Conservation (phyloP, 2,329 filamentous ascomycete genomes). For the Lecanicillium sp. region DNA sequence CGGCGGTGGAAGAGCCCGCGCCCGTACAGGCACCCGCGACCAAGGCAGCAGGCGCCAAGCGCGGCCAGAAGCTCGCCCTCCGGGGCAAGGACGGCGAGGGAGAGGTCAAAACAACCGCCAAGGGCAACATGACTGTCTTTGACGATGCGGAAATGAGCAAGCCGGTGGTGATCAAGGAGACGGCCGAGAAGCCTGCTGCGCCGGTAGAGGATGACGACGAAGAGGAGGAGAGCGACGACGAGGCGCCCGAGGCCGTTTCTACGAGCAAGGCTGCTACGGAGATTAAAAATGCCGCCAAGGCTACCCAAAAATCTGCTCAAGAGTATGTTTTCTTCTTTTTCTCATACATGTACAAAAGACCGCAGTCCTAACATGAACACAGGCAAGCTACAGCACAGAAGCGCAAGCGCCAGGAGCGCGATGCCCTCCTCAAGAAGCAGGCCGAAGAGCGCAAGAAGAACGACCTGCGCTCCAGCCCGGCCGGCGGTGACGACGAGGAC, state of each 20-base stretch:
- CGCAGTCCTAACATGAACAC: constrained; percentile 4
- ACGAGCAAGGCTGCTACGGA: constrained; percentile 42
- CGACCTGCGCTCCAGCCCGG: constrained; percentile 19
- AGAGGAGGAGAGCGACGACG: constrained; percentile 44
- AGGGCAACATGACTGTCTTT: constrained; percentile 28
- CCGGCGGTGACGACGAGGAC: constrained; percentile 17
- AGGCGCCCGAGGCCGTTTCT: constrained; percentile 54
- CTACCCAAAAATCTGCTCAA: constrained; percentile 43
- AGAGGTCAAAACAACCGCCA: background rate
- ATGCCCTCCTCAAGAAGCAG: constrained; percentile 49
- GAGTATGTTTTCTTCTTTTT: constrained; percentile 35
- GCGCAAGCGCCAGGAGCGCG: constrained; percentile 50
- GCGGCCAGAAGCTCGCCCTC: constrained; percentile 28
- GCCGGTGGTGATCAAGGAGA: constrained; percentile 13
- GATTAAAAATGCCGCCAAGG: constrained; percentile 39
- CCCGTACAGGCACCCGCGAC: constrained; percentile 8
- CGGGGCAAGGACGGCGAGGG: constrained; percentile 23
- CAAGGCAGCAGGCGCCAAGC: constrained; percentile 17
- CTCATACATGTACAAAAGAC: background rate
- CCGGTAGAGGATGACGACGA: constrained; percentile 30
- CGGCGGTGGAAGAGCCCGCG: constrained; percentile 13
- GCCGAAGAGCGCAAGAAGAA: constrained; percentile 42
- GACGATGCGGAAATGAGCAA: constrained; percentile 28
- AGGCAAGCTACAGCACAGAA: constrained; percentile 48
- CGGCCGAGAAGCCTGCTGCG: constrained; percentile 13